Percentiles rank a stretch among this genome's conserved stretches.
Evolutionary conservation across 495 filamentous ascomycete species (phyloP).

Genomic region (Neurospora pannonica): DNA sequence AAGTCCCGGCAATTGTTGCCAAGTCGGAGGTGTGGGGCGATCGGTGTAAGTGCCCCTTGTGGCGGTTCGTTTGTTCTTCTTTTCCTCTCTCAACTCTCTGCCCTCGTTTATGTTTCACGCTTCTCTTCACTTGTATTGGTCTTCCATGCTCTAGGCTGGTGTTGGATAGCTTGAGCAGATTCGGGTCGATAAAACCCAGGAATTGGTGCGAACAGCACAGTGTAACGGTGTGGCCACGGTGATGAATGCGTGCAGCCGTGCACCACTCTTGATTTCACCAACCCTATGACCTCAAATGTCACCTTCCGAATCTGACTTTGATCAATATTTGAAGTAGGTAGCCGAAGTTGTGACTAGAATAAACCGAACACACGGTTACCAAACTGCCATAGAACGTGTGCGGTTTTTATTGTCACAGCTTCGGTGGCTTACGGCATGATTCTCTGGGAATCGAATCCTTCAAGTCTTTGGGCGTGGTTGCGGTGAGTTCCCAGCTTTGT

Average conservation of each 20-base stretch:
- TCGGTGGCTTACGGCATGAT: neutral
- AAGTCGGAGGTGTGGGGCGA: neutral
- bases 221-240: neutral
- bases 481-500: neutral
- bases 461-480: neutral
- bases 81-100: neutral
- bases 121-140: neutral
- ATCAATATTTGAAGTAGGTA: neutral
- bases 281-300: neutral
- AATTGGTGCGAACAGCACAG: neutral
- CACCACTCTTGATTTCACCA: neutral
- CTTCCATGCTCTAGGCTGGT: neutral
- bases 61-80: neutral
- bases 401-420: neutral
- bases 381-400: neutral
- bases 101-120: neutral
- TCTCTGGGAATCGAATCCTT: neutral
- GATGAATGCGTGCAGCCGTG: neutral
- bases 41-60: neutral
- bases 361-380: neutral
- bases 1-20: neutral
- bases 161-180: neutral
- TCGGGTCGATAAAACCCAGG: neutral
- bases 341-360: neutral
- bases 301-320: neutral